A percentile compares a stretch with the other conserved stretches of the same genome.
Evolutionary conservation across 2,329 filamentous ascomycete species (phyloP).

Genomic region (Cephalotrichum gorgonifer): DNA sequence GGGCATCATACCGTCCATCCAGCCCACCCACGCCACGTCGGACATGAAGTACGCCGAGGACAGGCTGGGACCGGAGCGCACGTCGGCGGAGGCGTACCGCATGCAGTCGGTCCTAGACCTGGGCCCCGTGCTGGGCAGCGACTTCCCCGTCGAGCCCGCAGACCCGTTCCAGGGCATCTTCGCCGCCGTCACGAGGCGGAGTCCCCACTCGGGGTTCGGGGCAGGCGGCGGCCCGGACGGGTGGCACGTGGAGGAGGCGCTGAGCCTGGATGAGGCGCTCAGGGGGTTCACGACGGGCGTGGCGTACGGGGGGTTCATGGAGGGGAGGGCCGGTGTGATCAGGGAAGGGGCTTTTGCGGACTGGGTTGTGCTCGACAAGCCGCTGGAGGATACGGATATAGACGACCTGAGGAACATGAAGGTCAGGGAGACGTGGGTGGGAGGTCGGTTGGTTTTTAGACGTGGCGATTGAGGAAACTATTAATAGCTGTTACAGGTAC

Average conservation of each 20-base stretch:
- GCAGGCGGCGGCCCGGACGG: conserved; percentile 35
- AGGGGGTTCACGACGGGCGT: conserved; percentile 50
- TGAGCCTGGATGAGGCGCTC: conserved; percentile 49
- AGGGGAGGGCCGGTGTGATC: conserved; percentile 49
- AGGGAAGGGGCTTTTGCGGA: conserved; percentile 52
- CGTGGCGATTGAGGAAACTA: neutral
- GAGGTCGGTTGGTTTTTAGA: conserved; percentile 38
- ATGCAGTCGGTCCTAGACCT: conserved; percentile 51
- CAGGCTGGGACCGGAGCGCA: conserved; percentile 47
- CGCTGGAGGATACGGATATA: conserved; percentile 36
- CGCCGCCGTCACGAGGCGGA: conserved; percentile 52
- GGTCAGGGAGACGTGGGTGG: conserved; percentile 61
- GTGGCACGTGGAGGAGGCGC: conserved; percentile 49
- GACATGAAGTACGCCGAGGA: conserved; percentile 58
- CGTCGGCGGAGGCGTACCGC: conserved; percentile 48
- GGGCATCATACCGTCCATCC: conserved; percentile 57
- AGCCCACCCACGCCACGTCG: conserved; percentile 62
- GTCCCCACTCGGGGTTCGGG: conserved; percentile 43
- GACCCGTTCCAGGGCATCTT: conserved; percentile 60
- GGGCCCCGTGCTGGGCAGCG: conserved; percentile 51
- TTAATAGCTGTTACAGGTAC: too few species aligned
- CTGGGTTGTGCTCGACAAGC: conserved; percentile 58
- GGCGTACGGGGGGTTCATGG: conserved; percentile 48
- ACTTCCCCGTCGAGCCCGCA: conserved; percentile 63
- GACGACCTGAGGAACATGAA: conserved; percentile 42